Base-by-base conservation (phyloP, 163 green algal genomes). In the Chlamydomonas reinhardtii region DNA sequence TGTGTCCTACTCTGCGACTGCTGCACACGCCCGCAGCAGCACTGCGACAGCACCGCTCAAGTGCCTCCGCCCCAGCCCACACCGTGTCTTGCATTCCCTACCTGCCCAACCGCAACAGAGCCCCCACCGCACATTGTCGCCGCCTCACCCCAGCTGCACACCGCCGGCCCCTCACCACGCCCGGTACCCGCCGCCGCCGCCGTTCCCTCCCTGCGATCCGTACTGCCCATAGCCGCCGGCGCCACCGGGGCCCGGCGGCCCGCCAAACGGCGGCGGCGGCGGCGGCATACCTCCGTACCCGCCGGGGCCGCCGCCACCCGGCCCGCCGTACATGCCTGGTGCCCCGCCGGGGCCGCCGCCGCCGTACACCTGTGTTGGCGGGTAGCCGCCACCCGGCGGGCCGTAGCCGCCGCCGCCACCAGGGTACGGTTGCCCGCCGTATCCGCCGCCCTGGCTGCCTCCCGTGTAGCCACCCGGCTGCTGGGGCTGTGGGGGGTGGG, bases 241-340 rank as follows among this genome's bases (percentile, higher is more conserved):
- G 27, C 74, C 74, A 22, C 61, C 61, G 4, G 24, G 24, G 61
- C 61, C 61, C 1, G 48, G 48, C 12, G 48, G 48, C 6, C 61
- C 61, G 0, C 61, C 61, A 12, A 61, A 82, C 12, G 32, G 32
- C 74, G 56, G 56, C 27, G 74, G 74, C 54, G 74, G 74, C 56
- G 56, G 56, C 25, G 74, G 74, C 11, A 73, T 61, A 4, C 11
- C 34, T 0, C 74, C 74, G 56, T 76, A 43, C 22, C 74, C 74
- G 54, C 56, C 61, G 6, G 4, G 20, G 61, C 24, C 61, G 29
- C 74, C 74, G 15, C 59, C 74, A 17, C 74, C 74, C 4, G 54
- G n/a, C 27, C 68, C 74, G 54, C 74, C 74, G 74, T 82, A 82
- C 74, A 82, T 82, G 15, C 59, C 74, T 20, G 48, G 48, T 0